Evolutionary conservation across 495 filamentous ascomycete species (phyloP).

Genomic region (Beverwykella pulmonaria): DNA sequence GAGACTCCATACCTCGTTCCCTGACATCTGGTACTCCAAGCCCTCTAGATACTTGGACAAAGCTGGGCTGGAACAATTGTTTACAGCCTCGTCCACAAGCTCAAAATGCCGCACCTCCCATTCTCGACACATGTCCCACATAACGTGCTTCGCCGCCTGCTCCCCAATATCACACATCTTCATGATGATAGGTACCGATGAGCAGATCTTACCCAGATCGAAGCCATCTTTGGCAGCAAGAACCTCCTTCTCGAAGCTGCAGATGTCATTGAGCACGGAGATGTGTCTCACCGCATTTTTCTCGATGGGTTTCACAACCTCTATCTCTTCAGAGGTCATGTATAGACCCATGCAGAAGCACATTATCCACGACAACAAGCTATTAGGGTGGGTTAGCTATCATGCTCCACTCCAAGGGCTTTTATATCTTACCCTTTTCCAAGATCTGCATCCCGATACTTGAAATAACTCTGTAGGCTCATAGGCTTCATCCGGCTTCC

Average conservation of each 20-base stretch:
- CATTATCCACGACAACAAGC: background rate
- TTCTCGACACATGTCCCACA: background rate
- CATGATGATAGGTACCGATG: background rate
- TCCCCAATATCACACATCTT: background rate
- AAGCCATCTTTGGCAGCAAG: slow-evolving; percentile 2
- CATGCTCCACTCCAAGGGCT: background rate
- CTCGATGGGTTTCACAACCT: background rate
- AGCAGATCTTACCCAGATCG: background rate
- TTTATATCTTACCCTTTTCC: background rate
- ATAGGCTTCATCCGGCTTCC: background rate
- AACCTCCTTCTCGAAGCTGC: slow-evolving; percentile 3
- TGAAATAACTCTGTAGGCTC: background rate
- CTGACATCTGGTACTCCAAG: background rate
- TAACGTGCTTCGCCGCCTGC: background rate
- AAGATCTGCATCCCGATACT: background rate
- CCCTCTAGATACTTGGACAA: background rate
- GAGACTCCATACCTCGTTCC: background rate
- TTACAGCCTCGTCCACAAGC: background rate
- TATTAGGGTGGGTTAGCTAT: background rate
- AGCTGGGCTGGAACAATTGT: background rate
- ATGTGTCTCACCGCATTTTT: background rate
- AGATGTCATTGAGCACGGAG: background rate
- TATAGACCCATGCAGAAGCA: background rate
- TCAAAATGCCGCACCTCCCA: slow-evolving; percentile 1
- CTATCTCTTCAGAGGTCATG: background rate